phyloP scores from a whole-genome alignment of 2,329 filamentous ascomycete species.

The Fusarium sp. region DNA sequence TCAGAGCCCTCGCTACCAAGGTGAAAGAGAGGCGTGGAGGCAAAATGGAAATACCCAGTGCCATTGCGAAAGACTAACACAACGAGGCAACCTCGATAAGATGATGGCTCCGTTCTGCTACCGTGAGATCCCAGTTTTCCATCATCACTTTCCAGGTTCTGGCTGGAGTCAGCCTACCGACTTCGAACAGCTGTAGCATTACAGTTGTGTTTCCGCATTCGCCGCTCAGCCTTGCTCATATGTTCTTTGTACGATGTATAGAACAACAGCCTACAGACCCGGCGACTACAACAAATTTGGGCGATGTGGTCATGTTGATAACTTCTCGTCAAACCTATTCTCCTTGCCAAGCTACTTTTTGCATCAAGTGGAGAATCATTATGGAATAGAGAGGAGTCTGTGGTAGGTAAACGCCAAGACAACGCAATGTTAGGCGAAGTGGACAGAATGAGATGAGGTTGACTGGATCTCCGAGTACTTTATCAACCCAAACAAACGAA shows the following conservation, averaged over 20 bases:
- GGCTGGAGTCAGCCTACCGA: background rate
- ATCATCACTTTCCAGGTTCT: background rate
- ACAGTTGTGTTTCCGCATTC: slow-evolving; percentile 6
- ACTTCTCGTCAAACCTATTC: slow-evolving; percentile 3
- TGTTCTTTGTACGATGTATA: background rate
- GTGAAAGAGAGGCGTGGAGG: background rate
- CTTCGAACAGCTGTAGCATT: background rate
- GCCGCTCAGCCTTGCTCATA: slow-evolving; percentile 4
- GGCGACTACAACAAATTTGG: background rate
- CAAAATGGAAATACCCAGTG: background rate
- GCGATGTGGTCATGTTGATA: background rate
- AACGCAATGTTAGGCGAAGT: slow-evolving; percentile 14
- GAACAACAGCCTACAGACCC: slow-evolving; percentile 4
- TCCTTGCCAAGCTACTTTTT: background rate
- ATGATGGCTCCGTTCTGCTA: background rate
- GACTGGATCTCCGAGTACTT: slow-evolving; percentile 10
- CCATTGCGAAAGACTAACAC: background rate
- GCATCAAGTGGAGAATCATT: slow-evolving; percentile 18
- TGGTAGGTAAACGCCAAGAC: slow-evolving; percentile 25
- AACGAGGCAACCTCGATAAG: background rate
- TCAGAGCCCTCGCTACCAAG: background rate
- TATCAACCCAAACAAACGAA: slow-evolving; percentile 15
- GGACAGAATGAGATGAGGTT: slow-evolving; percentile 33
- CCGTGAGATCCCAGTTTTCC: no score
- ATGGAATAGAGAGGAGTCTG: slow-evolving; percentile 4